Percentiles rank a stretch among this genome's conserved stretches.
Conservation (phyloP, 139 green algal species). For the Gonium pectorale region DNA sequence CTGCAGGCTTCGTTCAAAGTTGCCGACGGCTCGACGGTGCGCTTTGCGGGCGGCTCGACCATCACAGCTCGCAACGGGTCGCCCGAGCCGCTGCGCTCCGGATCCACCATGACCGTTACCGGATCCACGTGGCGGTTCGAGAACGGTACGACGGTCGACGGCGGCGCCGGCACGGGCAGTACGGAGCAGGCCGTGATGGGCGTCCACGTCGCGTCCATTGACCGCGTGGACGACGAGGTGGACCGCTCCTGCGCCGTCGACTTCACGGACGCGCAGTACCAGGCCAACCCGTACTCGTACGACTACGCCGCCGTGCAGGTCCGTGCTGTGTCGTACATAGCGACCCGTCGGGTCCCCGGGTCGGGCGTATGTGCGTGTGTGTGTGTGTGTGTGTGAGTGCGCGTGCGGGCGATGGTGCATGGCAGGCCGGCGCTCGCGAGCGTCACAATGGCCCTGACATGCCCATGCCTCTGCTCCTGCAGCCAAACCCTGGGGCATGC, state of each 20-base stretch:
- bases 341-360: too few relatives aligned
- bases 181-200: neutral
- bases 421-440: too few relatives aligned
- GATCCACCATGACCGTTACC: neutral
- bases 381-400: too few relatives aligned
- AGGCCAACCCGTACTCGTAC: neutral
- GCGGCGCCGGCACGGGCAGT: neutral
- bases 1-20: neutral
- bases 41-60: neutral
- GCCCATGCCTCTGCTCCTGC: too few relatives aligned
- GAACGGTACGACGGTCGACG: neutral
- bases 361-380: too few relatives aligned
- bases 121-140: neutral
- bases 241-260: neutral
- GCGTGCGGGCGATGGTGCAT: too few relatives aligned
- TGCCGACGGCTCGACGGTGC: neutral
- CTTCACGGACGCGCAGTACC: conserved; percentile 1
- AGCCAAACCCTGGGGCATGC: too few relatives aligned
- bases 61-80: neutral
- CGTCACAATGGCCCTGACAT: too few relatives aligned
- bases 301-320: neutral
- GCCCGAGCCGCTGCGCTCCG: too few relatives aligned
- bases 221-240: neutral
- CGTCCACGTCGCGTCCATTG: neutral
- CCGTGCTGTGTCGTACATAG: neutral